Conservation (phyloP, 305 asterid species). For the Rubia balearica region DNA sequence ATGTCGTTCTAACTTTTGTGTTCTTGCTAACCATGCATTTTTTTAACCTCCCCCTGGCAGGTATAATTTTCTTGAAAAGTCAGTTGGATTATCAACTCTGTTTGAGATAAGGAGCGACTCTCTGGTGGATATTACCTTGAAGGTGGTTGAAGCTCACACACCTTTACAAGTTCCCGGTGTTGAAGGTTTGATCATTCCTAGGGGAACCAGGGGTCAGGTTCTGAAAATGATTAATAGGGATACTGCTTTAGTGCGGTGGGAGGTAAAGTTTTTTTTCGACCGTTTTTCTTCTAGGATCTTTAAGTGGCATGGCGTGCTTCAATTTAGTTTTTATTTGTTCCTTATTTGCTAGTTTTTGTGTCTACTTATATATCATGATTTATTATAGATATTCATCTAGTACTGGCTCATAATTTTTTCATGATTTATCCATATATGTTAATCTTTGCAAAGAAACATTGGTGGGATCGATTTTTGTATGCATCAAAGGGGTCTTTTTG, state of each 20-base stretch:
- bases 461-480: background rate
- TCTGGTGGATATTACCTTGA: slow-evolving; percentile 47
- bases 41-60: slow-evolving; percentile 36
- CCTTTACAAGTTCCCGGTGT: slow-evolving; percentile 60
- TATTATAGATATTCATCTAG: background rate
- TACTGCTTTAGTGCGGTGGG: slow-evolving; percentile 85
- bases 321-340: background rate
- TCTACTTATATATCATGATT: background rate
- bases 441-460: background rate
- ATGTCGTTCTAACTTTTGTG: background rate
- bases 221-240: slow-evolving; percentile 61
- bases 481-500: background rate
- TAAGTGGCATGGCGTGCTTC: background rate
- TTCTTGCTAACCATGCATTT: slow-evolving; percentile 7
- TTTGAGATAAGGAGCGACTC: slow-evolving; percentile 49
- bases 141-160: slow-evolving; percentile 43
- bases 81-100: slow-evolving; percentile 71
- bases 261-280: slow-evolving; percentile 40
- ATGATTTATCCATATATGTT: background rate
- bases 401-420: background rate
- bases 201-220: slow-evolving; percentile 67
- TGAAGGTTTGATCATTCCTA: slow-evolving; percentile 79
- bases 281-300: slow-evolving; percentile 12
- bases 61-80: slow-evolving; percentile 78
- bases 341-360: background rate